Base-by-base conservation (phyloP, 2,329 filamentous ascomycete species). In the Cladosporium sp. region DNA sequence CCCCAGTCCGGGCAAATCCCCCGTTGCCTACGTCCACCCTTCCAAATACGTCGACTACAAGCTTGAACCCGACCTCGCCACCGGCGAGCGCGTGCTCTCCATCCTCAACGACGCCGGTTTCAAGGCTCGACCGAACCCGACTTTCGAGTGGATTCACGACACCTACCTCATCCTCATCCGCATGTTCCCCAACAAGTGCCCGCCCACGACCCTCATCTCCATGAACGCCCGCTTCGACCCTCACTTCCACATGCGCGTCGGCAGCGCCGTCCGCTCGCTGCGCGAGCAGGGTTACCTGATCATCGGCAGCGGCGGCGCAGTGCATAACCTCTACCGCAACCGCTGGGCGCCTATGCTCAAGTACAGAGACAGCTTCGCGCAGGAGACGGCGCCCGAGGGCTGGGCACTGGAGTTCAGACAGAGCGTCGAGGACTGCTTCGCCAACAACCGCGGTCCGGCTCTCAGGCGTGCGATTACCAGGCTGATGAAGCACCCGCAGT, bases 91-190 rank as follows among this genome's bases (percentile, higher is more conserved):
- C 10, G 85, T 84, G 71, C 80, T 88, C 55, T 69, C 76, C 0
- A 77, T 86, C 61, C 80, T 90, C 1, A 69, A 75, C 5, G 72
- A 74, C 2, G 80, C 81, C 1, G 87, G 87, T 10, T 85, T 90
- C 75, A 79, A 85, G 37, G 85, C 82, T 1, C 72, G 75, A 4
- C 77, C 75, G 1, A 87, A 90, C 72, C 70, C 80, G 0, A 80
- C 72, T 0, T 91, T 91, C 69, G 85, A 90, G 72, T 91, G 88
- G 88, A 90, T 91, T 73, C 88, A 91, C 78, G 89, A 91, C 75
- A 89, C 86, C 0, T 91, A 87, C 72, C 82, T 91, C 3, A 84
- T 91, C 65, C 79, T 90, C 10, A 88, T 90, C 72, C 82, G 87
- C 63, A 91, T 91, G 88, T 91, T 91, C 69, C 88, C 88, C 0